Evolutionary conservation across 2,329 filamentous ascomycete genomes (phyloP), one percentile per base, ranked within the genome.

Genomic region (Diatrype stigma): DNA sequence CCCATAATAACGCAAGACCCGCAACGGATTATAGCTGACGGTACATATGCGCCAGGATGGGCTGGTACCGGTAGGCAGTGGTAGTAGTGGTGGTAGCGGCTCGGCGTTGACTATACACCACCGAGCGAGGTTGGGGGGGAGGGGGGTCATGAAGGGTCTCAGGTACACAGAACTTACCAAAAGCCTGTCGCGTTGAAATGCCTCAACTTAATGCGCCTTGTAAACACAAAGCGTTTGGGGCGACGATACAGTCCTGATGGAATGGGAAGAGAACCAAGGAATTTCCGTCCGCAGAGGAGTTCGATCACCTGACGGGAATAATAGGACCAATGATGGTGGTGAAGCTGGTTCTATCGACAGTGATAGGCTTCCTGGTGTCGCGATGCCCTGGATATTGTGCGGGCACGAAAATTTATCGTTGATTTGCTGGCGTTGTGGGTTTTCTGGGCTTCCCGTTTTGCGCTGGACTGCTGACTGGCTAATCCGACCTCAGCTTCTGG

Each of bases 291-390:
- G 73, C 73, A 76, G 73, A 59, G 52, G 56, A 60, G 51, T 53
- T 60, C 54, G 68, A 78, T 81, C 79, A 81, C 76, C 77, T 80
- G 79, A 80, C 70, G 59, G 60, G 53, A 52, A 53, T 14, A 49
- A 54, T 52, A 64, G 57, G 67, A 61, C 77, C 78, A 81, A 81
- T 81, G 62, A 62, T 67, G 67, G 67, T 48, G 60, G 57, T 65
- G 67, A 76, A 59, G 62, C 55, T 54, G 65, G 68, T 60, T 70
- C 62, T 76, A 63, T 64, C 63, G 70, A 72, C 67, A 67, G 65
- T 79, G 76, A 81, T 80, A 81, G 78, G 77, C 67, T 63, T 73
- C 64, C 73, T 60, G 49, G 58, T 60, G 60, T 64, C 58, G 63
- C 62, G 66, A 64, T 63, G 62, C 63, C 62, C 59, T 63, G 60